A percentile compares a stretch with the other conserved stretches of the same genome.
Evolutionary conservation across 2,329 filamentous ascomycete species (phyloP).

Genomic region (Exophiala lecanii-corni): DNA sequence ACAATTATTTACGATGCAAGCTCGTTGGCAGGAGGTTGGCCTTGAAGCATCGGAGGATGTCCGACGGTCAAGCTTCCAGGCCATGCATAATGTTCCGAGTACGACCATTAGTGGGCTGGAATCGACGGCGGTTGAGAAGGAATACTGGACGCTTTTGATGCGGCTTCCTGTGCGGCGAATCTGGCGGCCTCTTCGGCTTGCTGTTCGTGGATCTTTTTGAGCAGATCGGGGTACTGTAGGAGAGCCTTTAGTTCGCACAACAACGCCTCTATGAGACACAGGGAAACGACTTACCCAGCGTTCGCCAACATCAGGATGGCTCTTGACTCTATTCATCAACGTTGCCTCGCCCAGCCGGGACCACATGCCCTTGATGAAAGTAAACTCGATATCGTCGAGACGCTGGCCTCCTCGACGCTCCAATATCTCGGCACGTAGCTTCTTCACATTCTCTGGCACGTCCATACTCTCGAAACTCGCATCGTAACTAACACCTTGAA

Average conservation of each 20-base stretch:
- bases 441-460: conserved; percentile 59
- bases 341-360: conserved; percentile 75
- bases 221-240: conserved; percentile 59
- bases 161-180: conserved; percentile 14
- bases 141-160: conserved; percentile 4
- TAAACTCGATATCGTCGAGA: conserved; percentile 64
- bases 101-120: conserved; percentile 15
- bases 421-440: conserved; percentile 57
- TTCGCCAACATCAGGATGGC: conserved; percentile 81
- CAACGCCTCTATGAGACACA: not conserved
- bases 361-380: conserved; percentile 66
- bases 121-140: conserved; percentile 15
- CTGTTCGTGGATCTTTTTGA: conserved; percentile 54
- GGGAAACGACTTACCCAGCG: conserved; percentile 49
- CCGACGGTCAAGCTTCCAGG: too few species aligned
- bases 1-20: too few species aligned
- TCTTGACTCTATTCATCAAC: conserved; percentile 77
- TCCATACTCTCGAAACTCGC: conserved; percentile 74
- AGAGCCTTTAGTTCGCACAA: not conserved
- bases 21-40: too few species aligned
- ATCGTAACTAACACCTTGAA: conserved; percentile 78
- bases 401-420: conserved; percentile 38
- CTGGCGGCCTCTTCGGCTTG: conserved; percentile 39
- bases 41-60: too few species aligned
- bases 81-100: too few species aligned